phyloP scores from a whole-genome alignment of 805 yeast genomes.

The Yarrowia divulgata region DNA sequence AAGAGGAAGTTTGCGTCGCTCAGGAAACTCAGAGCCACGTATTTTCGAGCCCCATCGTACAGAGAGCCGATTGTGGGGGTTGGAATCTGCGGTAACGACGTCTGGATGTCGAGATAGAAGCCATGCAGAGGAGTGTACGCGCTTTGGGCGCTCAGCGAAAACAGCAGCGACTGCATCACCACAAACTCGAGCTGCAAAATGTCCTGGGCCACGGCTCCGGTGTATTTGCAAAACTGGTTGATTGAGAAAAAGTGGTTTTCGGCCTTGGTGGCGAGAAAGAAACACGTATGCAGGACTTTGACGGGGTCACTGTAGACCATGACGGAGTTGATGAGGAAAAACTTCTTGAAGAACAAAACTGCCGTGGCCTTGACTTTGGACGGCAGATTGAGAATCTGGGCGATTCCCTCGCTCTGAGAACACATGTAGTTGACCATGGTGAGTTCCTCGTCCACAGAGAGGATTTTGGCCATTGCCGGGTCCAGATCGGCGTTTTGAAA shows the following conservation, averaged over 20 bases:
- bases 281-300: constrained; percentile 75
- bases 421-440: constrained; percentile 74
- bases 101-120: constrained; percentile 88
- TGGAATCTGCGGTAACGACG: constrained; percentile 53
- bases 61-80: constrained; percentile 65
- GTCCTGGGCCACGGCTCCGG: constrained; percentile 60
- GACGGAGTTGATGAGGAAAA: constrained; percentile 79
- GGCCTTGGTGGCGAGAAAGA: constrained; percentile 89
- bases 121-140: constrained; percentile 93
- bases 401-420: constrained; percentile 71
- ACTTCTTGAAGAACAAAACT: constrained; percentile 77
- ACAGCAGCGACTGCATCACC: constrained; percentile 73
- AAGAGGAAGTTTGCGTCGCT: constrained; percentile 79
- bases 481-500: constrained; percentile 34
- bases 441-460: constrained; percentile 74
- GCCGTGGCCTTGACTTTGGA: constrained; percentile 91
- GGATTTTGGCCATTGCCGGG: constrained; percentile 53
- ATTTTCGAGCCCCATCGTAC: constrained; percentile 72
- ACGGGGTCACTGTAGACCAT: constrained; percentile 85
- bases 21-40: constrained; percentile 70
- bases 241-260: constrained; percentile 91
- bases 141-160: constrained; percentile 85
- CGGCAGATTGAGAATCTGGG: constrained; percentile 79
- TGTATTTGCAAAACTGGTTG: constrained; percentile 71
- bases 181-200: constrained; percentile 81